These are phyloP conservation scores for Alternaria panax DNA, from an alignment of 2,329 filamentous ascomycete genomes.

Conservation along the genomic window DNA sequence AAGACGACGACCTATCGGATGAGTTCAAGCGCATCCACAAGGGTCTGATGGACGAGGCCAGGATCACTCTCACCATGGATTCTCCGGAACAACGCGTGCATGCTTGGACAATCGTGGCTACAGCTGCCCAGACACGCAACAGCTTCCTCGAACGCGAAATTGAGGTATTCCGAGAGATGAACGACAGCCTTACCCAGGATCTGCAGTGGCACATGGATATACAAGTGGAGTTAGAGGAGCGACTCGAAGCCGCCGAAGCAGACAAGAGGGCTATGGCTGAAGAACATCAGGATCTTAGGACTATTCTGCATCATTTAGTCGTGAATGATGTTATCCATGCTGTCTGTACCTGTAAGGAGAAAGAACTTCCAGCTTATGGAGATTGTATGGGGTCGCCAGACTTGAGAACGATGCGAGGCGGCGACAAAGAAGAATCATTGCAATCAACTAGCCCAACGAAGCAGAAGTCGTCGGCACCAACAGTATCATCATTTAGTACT, in stretches of 20 bases:
- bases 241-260: neutral
- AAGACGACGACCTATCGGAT: neutral
- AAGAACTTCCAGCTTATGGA: neutral
- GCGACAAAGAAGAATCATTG: neutral
- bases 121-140: slow-evolving; percentile 9
- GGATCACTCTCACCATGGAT: neutral
- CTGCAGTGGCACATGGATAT: slow-evolving; percentile 14
- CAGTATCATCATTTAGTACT: too few species aligned
- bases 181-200: slow-evolving; percentile 7
- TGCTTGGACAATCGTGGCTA: slow-evolving; percentile 7
- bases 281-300: neutral
- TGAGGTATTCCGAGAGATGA: slow-evolving; percentile 6
- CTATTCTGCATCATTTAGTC: neutral
- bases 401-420: neutral
- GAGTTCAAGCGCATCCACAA: slow-evolving; percentile 1
- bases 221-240: slow-evolving; percentile 8
- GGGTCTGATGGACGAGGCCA: neutral
- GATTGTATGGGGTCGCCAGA: too few species aligned
- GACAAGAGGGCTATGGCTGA: slow-evolving; percentile 6
- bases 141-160: slow-evolving; percentile 14
- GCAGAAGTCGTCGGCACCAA: neutral
- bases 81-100: neutral
- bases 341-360: neutral
- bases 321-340: neutral
- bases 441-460: neutral